Conservation (phyloP, 1,139 yeast species). For the Chernovozyma aurita region DNA sequence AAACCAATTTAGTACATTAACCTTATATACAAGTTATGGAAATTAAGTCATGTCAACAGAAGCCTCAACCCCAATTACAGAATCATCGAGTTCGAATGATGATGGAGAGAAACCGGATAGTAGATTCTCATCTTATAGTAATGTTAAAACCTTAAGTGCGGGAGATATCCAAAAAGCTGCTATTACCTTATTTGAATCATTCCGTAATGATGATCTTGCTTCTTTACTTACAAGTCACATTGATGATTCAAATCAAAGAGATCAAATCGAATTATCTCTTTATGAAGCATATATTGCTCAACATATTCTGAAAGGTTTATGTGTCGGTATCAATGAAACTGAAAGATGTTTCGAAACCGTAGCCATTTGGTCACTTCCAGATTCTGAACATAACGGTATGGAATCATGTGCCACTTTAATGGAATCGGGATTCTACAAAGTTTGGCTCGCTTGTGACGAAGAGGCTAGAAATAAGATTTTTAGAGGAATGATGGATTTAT, state of each 20-base stretch:
- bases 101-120: conserved; percentile 9
- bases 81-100: conserved; percentile 5
- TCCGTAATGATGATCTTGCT: conserved; percentile 50
- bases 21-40: conserved; percentile 6
- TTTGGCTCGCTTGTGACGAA: conserved; percentile 47
- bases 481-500: conserved; percentile 51
- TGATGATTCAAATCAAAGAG: conserved; percentile 29
- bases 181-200: conserved; percentile 45
- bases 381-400: conserved; percentile 36
- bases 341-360: conserved; percentile 56
- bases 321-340: conserved; percentile 42
- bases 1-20: conserved; percentile 4
- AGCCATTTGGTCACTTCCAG: conserved; percentile 59
- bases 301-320: conserved; percentile 54
- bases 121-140: conserved; percentile 6
- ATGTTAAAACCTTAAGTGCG: conserved; percentile 26
- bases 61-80: conserved; percentile 5
- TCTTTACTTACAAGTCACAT: conserved; percentile 43
- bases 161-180: conserved; percentile 55
- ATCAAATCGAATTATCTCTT: conserved; percentile 40
- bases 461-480: conserved; percentile 54
- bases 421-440: conserved; percentile 53
- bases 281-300: conserved; percentile 57
- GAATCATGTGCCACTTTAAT: conserved; percentile 48
- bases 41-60: conserved; percentile 7